Conservation (phyloP, 1,284 basidiomycete species). For the Ustilago loliicola region DNA sequence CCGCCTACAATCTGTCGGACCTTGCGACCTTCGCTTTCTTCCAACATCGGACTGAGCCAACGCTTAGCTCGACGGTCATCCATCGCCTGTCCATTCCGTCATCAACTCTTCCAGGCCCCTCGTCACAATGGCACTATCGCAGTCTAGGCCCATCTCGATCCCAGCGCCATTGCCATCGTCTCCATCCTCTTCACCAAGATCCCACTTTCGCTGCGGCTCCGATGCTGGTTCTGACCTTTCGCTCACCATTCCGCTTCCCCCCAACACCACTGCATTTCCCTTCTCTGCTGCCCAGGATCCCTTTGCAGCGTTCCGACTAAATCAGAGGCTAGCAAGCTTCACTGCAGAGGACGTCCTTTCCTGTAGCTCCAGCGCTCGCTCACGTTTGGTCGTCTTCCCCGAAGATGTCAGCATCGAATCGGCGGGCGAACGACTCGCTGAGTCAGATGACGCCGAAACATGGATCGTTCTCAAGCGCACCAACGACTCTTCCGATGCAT, state of each 20-base stretch:
- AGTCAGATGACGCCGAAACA: conserved; percentile 27
- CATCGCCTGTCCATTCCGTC: neutral
- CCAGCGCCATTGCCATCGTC: conserved; percentile 16
- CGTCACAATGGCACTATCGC: conserved; percentile 26
- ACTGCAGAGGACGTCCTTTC: conserved; percentile 39
- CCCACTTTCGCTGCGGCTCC: conserved; percentile 34
- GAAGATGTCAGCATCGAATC: conserved; percentile 34
- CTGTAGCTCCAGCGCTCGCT: conserved; percentile 11
- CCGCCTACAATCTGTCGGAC: no score
- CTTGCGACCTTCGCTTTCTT: neutral
- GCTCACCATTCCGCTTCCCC: conserved; percentile 19
- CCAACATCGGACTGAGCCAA: neutral
- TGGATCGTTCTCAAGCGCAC: conserved; percentile 34
- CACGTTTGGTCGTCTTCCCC: conserved; percentile 31
- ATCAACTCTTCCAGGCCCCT: neutral
- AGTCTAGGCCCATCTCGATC: conserved; percentile 40
- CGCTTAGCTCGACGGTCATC: neutral
- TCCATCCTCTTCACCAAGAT: conserved; percentile 15
- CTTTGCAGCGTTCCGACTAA: conserved; percentile 23
- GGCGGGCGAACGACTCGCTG: conserved; percentile 33
- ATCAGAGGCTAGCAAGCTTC: conserved; percentile 26
- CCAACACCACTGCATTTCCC: neutral
- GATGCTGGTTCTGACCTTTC: conserved; percentile 36
- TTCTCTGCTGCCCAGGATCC: conserved; percentile 25
- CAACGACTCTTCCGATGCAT: neutral